Conservation (phyloP, 169 alveolate genomes). For the Eimeria nieschulzi region DNA sequence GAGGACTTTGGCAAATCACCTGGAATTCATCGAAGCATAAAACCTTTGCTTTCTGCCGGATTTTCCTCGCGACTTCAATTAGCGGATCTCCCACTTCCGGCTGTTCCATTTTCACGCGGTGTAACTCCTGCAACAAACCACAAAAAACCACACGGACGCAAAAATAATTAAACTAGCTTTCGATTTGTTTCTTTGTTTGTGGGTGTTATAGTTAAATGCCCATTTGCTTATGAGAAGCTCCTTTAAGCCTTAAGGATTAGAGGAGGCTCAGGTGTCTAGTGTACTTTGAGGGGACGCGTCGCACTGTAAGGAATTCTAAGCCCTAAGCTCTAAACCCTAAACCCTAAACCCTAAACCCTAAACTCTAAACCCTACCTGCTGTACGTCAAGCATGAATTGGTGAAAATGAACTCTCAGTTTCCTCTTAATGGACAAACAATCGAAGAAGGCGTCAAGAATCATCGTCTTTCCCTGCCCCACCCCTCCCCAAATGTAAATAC, state of each 20-base stretch:
- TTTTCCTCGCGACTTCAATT: conserved; percentile 81
- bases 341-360: conserved; percentile 35
- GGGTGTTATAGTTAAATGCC: no score
- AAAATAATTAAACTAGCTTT: no score
- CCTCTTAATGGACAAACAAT: conserved; percentile 73
- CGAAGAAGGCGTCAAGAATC: conserved; percentile 86
- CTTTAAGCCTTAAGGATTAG: no score
- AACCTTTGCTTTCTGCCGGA: conserved; percentile 80
- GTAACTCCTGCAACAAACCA: conserved; percentile 66
- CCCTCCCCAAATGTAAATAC: conserved; percentile 87
- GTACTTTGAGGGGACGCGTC: no score
- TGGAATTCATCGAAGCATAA: conserved; percentile 91
- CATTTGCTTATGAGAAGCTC: no score
- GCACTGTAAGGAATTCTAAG: no score
- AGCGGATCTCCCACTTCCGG: conserved; percentile 83
- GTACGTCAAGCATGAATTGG: conserved; percentile 86
- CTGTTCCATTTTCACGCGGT: conserved; percentile 60
- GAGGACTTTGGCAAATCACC: conserved; percentile 75
- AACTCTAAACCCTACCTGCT: conserved; percentile 43
- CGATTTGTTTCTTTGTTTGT: no score
- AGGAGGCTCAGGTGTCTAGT: no score
- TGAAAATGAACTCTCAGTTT: conserved; percentile 85
- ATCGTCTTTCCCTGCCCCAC: conserved; percentile 91
- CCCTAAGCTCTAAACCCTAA: conserved; percentile 39
- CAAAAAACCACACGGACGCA: no score